phyloP scores from a whole-genome alignment of 345 rosid species.

The Brassica napus region DNA sequence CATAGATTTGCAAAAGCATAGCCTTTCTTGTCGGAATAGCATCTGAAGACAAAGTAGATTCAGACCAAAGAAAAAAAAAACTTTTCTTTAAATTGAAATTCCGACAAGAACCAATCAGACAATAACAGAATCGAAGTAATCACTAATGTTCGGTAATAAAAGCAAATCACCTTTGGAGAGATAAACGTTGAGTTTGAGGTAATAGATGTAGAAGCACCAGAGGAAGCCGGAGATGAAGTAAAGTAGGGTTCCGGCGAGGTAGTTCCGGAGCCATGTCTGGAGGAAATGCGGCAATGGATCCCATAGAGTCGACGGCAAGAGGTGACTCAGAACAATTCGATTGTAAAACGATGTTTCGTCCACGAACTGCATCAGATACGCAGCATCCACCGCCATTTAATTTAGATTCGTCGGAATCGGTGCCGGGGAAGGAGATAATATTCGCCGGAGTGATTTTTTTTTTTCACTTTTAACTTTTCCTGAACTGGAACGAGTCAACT shows the following conservation, averaged over 20 bases:
- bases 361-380: slow-evolving; percentile 46
- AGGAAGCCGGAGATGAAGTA: slow-evolving; percentile 78
- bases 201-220: slow-evolving; percentile 63
- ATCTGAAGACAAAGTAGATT: slow-evolving; percentile 53
- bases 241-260: slow-evolving; percentile 63
- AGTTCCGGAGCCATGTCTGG: slow-evolving; percentile 92
- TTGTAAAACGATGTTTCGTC: slow-evolving; percentile 61
- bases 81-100: slow-evolving; percentile 8
- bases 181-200: slow-evolving; percentile 53
- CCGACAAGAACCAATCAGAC: not conserved
- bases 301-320: slow-evolving; percentile 58
- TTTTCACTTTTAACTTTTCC: not conserved
- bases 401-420: slow-evolving; percentile 11
- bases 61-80: not conserved
- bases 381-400: slow-evolving; percentile 18
- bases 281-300: slow-evolving; percentile 62
- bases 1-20: slow-evolving; percentile 84
- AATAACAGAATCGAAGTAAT: not conserved
- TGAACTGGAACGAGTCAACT: slow-evolving; percentile 22
- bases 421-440: slow-evolving; percentile 11
- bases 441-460: not conserved
- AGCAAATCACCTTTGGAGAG: slow-evolving; percentile 59
- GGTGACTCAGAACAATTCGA: slow-evolving; percentile 51
- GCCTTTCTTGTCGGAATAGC: slow-evolving; percentile 80
- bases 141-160: not conserved